Conservation (phyloP, 495 filamentous ascomycete species). For the Trichoderma asperelloides region DNA sequence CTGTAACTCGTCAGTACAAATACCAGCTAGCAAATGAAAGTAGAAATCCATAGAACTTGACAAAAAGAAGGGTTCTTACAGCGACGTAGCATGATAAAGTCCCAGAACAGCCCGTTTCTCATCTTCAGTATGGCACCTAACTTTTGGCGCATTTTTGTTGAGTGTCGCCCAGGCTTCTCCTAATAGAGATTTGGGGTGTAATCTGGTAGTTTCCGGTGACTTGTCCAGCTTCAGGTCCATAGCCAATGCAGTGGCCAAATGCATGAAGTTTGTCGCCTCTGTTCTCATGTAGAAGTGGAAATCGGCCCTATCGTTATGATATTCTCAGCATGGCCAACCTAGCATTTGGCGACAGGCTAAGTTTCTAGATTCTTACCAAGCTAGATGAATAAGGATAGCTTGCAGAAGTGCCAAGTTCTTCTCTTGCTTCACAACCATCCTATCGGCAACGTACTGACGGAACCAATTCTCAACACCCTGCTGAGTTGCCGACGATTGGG, state of each 20-base stretch:
- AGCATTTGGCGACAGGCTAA: background rate
- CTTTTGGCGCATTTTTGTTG: background rate
- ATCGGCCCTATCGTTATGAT: constrained; percentile 11
- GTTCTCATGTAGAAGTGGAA: constrained; percentile 18
- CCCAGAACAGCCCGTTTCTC: constrained; percentile 20
- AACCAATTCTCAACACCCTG: constrained; percentile 13
- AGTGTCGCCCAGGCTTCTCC: constrained; percentile 6
- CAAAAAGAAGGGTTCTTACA: constrained; percentile 11
- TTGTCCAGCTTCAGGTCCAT: constrained; percentile 18
- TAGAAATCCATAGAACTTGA: no score
- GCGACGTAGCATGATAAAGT: constrained; percentile 15
- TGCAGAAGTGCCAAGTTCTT: constrained; percentile 21
- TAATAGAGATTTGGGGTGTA: background rate
- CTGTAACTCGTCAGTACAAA: background rate
- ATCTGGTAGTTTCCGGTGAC: constrained; percentile 7
- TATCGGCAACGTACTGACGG: constrained; percentile 15
- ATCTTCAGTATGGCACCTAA: constrained; percentile 12
- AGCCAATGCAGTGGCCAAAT: constrained; percentile 15
- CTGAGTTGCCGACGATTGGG: constrained; percentile 17
- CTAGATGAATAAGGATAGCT: constrained; percentile 18
- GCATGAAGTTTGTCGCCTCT: constrained; percentile 16
- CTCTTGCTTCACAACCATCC: constrained; percentile 17
- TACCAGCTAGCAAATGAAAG: background rate
- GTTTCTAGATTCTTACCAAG: constrained; percentile 15
- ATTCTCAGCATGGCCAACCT: background rate